Evolutionary conservation across 371 early-diverging fungal species (phyloP), one percentile per base, ranked within the genome.

Genomic region (Mucor irregularis): DNA sequence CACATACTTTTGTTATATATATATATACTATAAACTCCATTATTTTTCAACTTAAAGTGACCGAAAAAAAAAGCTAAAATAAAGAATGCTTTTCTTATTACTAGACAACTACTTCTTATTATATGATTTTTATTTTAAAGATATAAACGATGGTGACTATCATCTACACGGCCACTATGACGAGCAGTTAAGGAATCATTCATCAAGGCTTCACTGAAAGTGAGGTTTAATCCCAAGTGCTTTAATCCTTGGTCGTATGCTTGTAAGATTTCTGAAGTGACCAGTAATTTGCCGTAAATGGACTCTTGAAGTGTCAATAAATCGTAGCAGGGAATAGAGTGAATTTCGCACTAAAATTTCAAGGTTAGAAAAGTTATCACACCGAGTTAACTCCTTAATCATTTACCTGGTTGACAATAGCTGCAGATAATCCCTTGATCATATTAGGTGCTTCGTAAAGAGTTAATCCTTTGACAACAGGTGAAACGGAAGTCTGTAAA

Each of bases 71-170:
- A 16, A n/a, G 6, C 26, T 11, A 30, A 30, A 30, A 30, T 6
- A 35, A 35, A 35, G n/a, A 38, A 38, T 19, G 7, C 6, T 38
- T n/a, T 31, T 31, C 7, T 7, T 31, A 31, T 31, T 31, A 5
- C 5, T 31, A 31, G 5, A 43, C 43, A 25, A 38, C 9, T 21
- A 19, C 34, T 31, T 28, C 26, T 37, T 54, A 34, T 45, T 37
- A 45, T 16, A 31, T 52, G 29, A 49, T 53, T 45, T 24, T 53
- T 35, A 40, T 55, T 35, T 64, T 65, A 77, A 33, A 74, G 51
- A 59, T 77, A 77, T 43, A 77, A 38, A 29, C 78, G 74, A 53
- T 77, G 74, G 39, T 77, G 72, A 22, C 49, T 69, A 28, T 73
- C 62, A 49, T 71, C 68, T 5, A 71, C 60, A 26, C 63, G 58